Base-by-base conservation (phyloP, 306 rosid genomes). In the Pachyrhizus erosus region DNA sequence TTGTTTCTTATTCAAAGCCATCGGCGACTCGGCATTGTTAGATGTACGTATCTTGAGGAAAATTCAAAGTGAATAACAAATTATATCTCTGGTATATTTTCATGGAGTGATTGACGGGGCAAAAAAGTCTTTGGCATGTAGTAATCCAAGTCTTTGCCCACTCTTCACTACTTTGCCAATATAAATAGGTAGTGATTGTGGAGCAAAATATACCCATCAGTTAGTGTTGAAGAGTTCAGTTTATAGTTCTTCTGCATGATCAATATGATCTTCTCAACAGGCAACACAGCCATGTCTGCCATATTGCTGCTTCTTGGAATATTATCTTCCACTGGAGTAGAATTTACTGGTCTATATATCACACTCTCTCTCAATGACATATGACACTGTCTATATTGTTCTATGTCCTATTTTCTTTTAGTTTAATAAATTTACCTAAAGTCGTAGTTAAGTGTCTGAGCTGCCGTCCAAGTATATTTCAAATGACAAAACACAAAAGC, bases 61-160 rank as follows among this genome's bases (percentile, higher is more conserved):
- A 74, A 49, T 62, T 64, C 37, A 2, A 2, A 46, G 31, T 20
- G 8, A 37, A 3, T 37, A 27, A 27, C 42, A 7, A 21, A 62
- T 29, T 75, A 51, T 17, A n/a, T n/a, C n/a, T n/a, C n/a, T n/a
- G 0, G 18, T 18, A 18, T 43, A 9, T 5, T 54, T 67, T 9
- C 5, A 20, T 49, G 73, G 80, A 85, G 88, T 77, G 80, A 81
- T 85, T 81, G 70, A 77, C 86, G 86, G 83, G 23, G 37, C 2
- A 15, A 4, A 31, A 40, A 75, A 68, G 72, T 82, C 64, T 26
- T 75, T 55, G 31, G 1, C n/a, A 52, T 49, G 20, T 39, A 64
- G 26, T 81, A 31, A 73, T 51, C 40, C 55, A 17, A 61, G 29
- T 66, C 48, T 9, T 9, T 51, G 58, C 37, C 0, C 33, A 37